Evolutionary conservation across 2,329 filamentous ascomycete genomes (phyloP).

Genomic region (Huntiella savannae): DNA sequence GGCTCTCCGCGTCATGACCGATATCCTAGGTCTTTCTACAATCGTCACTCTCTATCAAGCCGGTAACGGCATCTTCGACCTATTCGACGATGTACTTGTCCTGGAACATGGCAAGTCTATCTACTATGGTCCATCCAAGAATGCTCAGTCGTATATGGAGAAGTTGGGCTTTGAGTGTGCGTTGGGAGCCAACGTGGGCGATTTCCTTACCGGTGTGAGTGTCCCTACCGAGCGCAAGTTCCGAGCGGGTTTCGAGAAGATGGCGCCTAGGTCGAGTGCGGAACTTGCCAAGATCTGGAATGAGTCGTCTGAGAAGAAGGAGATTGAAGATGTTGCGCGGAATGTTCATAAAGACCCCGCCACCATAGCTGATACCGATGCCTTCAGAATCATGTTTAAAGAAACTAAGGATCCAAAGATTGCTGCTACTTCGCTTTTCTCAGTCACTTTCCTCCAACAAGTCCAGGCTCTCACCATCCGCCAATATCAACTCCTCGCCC

Average conservation of each 20-base stretch:
- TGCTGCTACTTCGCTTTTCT: constrained; percentile 34
- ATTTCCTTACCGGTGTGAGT: constrained; percentile 44
- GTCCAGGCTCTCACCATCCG: constrained; percentile 30
- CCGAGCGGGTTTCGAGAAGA: constrained; percentile 20
- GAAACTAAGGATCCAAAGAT: constrained; percentile 35
- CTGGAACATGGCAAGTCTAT: constrained; percentile 17
- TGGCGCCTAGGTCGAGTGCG: constrained; percentile 26
- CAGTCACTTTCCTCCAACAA: constrained; percentile 33
- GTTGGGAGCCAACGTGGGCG: constrained; percentile 48
- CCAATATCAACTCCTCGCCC: constrained; percentile 2
- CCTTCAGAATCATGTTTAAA: constrained; percentile 33
- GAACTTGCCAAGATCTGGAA: constrained; percentile 31
- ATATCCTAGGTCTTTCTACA: constrained; percentile 5
- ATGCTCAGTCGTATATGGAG: constrained; percentile 50
- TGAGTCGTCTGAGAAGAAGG: constrained; percentile 27
- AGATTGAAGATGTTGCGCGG: constrained; percentile 34
- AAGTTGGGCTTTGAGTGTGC: constrained; percentile 56
- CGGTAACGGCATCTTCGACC: constrained; percentile 1
- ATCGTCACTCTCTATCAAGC: constrained; percentile 10
- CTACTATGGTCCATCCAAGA: constrained; percentile 45
- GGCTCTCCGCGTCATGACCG: constrained; percentile 8
- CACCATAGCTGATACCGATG: constrained; percentile 27
- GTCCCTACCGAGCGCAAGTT: constrained; percentile 51
- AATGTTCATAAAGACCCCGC: constrained; percentile 31
- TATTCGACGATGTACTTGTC: constrained; percentile 11